Conservation (phyloP, 345 rosid species). For the Isatis tinctoria region DNA sequence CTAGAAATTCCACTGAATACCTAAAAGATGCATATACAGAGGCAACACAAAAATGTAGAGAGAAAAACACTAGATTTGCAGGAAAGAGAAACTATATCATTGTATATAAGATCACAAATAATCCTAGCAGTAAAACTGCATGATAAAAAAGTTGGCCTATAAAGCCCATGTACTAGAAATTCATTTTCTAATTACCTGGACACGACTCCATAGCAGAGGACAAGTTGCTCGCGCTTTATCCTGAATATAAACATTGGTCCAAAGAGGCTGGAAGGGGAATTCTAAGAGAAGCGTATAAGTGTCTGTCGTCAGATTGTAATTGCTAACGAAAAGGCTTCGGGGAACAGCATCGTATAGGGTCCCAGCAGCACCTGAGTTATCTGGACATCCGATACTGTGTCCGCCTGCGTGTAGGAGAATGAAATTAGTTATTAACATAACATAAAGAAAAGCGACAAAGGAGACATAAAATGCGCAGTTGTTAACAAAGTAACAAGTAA, state of each 20-base stretch:
- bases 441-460: background rate
- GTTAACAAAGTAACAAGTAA: slow-evolving; percentile 6
- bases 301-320: slow-evolving; percentile 79
- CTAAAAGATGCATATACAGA: background rate
- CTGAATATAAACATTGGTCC: slow-evolving; percentile 88
- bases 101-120: slow-evolving; percentile 7
- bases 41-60: background rate
- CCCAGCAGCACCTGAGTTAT: slow-evolving; percentile 96
- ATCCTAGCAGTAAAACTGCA: background rate
- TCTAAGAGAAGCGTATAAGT: slow-evolving; percentile 94
- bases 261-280: slow-evolving; percentile 90
- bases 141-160: background rate
- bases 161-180: slow-evolving; percentile 3
- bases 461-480: background rate
- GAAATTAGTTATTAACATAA: background rate
- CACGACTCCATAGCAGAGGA: slow-evolving; percentile 99
- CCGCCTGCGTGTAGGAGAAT: slow-evolving; percentile 61
- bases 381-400: slow-evolving; percentile 68
- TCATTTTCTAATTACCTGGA: slow-evolving; percentile 59
- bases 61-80: background rate
- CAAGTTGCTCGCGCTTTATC: slow-evolving; percentile 90
- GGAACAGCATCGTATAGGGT: slow-evolving; percentile 97
- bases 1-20: background rate
- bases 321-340: slow-evolving; percentile 79
- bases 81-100: background rate